Conservation (phyloP, 805 yeast species). For the Alloascoidea africana region DNA sequence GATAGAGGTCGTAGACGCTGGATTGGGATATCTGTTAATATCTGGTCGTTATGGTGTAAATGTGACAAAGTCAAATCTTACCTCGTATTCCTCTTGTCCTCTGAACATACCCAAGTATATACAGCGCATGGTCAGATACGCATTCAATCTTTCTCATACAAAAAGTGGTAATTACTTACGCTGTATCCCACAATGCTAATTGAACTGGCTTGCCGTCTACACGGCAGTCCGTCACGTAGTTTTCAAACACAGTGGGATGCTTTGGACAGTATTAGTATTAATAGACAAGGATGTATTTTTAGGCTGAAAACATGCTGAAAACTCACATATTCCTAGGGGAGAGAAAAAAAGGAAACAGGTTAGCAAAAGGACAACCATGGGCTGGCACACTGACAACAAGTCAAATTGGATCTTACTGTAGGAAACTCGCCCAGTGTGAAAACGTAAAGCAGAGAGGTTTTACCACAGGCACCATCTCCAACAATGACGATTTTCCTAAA, state of each 20-base stretch:
- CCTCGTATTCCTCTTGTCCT: conserved; percentile 90
- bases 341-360: not conserved
- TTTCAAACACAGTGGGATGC: conserved; percentile 90
- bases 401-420: conserved; percentile 35
- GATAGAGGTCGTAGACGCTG: conserved; percentile 69
- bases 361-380: no score
- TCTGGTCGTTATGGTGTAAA: no score
- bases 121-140: no score
- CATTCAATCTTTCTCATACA: not conserved
- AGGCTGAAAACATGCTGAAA: not conserved
- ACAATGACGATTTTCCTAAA: conserved; percentile 74
- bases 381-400: no score
- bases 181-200: conserved; percentile 88
- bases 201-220: conserved; percentile 89
- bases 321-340: conserved; percentile 7
- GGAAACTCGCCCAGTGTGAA: conserved; percentile 91
- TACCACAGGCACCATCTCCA: conserved; percentile 94
- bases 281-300: no score
- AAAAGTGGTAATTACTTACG: conserved; percentile 19
- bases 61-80: conserved; percentile 4
- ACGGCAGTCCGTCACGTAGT: conserved; percentile 85
- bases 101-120: conserved; percentile 7
- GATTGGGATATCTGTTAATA: not conserved
- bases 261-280: no score
- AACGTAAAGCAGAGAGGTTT: conserved; percentile 79